Evolutionary conservation across 805 yeast genomes (phyloP).

Genomic region (Pichia exigua): DNA sequence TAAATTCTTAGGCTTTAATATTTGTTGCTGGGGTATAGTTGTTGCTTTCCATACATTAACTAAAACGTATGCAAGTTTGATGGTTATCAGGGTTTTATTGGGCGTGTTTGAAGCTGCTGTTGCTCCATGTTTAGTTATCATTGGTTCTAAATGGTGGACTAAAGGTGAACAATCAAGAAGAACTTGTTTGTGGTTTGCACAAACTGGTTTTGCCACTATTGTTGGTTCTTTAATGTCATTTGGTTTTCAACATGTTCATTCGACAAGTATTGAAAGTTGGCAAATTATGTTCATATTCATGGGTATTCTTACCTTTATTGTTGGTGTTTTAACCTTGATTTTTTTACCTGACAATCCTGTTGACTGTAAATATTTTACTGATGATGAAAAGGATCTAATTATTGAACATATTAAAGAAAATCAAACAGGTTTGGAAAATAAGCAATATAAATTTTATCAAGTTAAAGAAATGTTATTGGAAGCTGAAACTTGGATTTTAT

Average conservation of each 20-base stretch:
- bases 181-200: conserved; percentile 18
- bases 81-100: conserved; percentile 36
- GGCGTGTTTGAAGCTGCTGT: conserved; percentile 31
- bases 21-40: conserved; percentile 29
- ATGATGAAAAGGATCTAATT: conserved; percentile 29
- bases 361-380: conserved; percentile 21
- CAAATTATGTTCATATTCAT: conserved; percentile 24
- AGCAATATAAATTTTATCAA: conserved; percentile 22
- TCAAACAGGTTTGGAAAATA: conserved; percentile 28
- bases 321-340: conserved; percentile 23
- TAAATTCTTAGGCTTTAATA: conserved; percentile 24
- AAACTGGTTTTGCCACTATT: conserved; percentile 18
- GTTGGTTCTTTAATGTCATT: conserved; percentile 23
- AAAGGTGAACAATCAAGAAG: conserved; percentile 20
- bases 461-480: conserved; percentile 20
- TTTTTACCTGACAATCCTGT: conserved; percentile 26
- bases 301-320: conserved; percentile 22
- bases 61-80: conserved; percentile 36
- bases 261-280: conserved; percentile 19
- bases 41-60: conserved; percentile 37
- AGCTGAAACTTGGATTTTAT: conserved; percentile 18
- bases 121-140: conserved; percentile 10
- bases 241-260: conserved; percentile 21
- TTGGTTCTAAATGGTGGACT: conserved; percentile 19
- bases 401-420: conserved; percentile 22